A percentile compares a stretch with the other conserved stretches of the same genome.
Conservation (phyloP, 306 rosid species). For the Malus fusca region DNA sequence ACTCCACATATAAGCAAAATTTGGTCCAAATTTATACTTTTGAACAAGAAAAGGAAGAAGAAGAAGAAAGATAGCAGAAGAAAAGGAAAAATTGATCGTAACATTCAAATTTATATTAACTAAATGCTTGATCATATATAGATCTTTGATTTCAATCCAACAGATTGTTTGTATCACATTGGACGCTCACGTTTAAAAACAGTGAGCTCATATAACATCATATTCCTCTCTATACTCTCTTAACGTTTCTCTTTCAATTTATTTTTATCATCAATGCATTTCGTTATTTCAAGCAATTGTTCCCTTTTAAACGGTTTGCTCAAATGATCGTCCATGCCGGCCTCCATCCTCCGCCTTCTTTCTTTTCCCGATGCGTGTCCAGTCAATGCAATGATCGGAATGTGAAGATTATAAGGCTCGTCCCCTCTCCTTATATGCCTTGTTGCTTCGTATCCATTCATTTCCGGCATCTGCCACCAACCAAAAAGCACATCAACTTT, state of each 20-base stretch:
- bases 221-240: neutral
- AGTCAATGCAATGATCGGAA: slow-evolving; percentile 70
- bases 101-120: too few species aligned
- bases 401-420: slow-evolving; percentile 27
- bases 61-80: too few species aligned
- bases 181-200: neutral
- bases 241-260: neutral
- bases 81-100: too few species aligned
- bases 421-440: slow-evolving; percentile 46
- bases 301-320: neutral
- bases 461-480: slow-evolving; percentile 48
- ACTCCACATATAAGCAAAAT: too few species aligned
- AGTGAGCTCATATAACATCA: too few species aligned
- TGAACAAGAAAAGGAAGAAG: too few species aligned
- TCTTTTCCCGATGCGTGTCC: slow-evolving; percentile 32
- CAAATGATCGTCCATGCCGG: slow-evolving; percentile 61
- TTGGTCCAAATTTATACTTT: too few species aligned
- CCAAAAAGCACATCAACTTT: too few species aligned
- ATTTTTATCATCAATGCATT: neutral
- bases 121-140: too few species aligned
- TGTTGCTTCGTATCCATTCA: slow-evolving; percentile 63
- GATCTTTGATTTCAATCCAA: too few species aligned
- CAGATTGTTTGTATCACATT: too few species aligned
- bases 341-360: slow-evolving; percentile 26
- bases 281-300: neutral